phyloP scores from a whole-genome alignment of 2,329 filamentous ascomycete species.

The Magnaporthales sp. region DNA sequence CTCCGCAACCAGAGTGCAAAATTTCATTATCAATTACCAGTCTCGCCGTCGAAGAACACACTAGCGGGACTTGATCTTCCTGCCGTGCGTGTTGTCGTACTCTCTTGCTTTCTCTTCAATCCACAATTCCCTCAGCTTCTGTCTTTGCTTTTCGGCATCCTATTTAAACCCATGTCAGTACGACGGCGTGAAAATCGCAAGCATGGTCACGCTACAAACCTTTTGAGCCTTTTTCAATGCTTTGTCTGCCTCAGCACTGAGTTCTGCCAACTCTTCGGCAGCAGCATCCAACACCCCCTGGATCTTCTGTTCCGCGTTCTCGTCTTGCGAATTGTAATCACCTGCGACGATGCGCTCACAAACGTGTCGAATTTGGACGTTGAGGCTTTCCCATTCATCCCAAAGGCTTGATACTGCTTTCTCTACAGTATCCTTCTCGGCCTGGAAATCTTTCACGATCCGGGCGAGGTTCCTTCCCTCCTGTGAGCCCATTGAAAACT shows the following conservation, averaged over 20 bases:
- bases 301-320: neutral
- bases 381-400: neutral
- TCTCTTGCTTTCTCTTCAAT: neutral
- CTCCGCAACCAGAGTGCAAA: neutral
- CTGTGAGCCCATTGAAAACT: neutral
- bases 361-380: constrained; percentile 6
- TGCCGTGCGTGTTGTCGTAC: neutral
- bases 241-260: neutral
- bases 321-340: neutral
- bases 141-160: neutral
- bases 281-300: neutral
- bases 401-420: neutral
- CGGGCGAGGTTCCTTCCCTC: neutral
- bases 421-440: neutral
- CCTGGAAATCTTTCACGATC: neutral
- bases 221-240: neutral
- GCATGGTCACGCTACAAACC: neutral
- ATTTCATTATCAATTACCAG: neutral
- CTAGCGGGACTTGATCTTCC: neutral
- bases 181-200: too few relatives aligned
- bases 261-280: neutral
- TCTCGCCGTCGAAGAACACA: neutral
- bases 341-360: neutral
- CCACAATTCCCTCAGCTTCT: neutral
- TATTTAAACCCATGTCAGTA: neutral